Evolutionary conservation across 2,329 filamentous ascomycete genomes (phyloP), one percentile per base, ranked within the genome.

Genomic region (Fusarium sp.): DNA sequence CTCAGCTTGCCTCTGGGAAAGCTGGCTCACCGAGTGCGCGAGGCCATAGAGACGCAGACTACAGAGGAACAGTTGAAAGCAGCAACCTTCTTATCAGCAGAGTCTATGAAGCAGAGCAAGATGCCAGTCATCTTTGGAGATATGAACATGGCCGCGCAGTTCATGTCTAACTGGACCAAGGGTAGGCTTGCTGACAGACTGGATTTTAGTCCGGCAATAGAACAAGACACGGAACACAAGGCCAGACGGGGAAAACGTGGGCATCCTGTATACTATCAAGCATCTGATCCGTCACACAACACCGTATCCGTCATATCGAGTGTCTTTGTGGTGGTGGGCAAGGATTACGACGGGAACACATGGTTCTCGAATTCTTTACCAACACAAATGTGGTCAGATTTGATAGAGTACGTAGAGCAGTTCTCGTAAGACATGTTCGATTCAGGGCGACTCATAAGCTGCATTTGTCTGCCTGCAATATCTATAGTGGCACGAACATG

Each of bases 141-240:
- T 6, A 52, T 49, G 11, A 39, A 59, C 9, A 65, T 66, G 50
- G 44, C 50, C 3, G 38, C 55, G 1, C 57, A 56, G 9, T 58
- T 61, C 7, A 54, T 66, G 61, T 66, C 64, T 2, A 67, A 66
- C 23, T 67, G 64, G 64, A 49, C 38, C 11, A 66, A 61, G 13
- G 64, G 39, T 0, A 48, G 35, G 3, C 45, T 66, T 4, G n/a
- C 42, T 6, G 56, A 65, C 2, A 64, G 56, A 9, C 15, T 67
- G 13, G 49, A 66, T 27, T 65, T 67, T 19, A 49, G 53, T 8
- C 53, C 48, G 1, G 64, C 60, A 9, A 45, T 61, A 37, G 49
- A 53, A 3, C 29, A 14, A 1, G 48, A 36, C 6, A 44, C 29
- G 4, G 5, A 17, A 10, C 3, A 13, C 2, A 35, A 23, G 11